Evolutionary conservation across 163 green algal genomes (phyloP), one percentile per base, ranked within the genome.

Genomic region (Scenedesmus sp.): DNA sequence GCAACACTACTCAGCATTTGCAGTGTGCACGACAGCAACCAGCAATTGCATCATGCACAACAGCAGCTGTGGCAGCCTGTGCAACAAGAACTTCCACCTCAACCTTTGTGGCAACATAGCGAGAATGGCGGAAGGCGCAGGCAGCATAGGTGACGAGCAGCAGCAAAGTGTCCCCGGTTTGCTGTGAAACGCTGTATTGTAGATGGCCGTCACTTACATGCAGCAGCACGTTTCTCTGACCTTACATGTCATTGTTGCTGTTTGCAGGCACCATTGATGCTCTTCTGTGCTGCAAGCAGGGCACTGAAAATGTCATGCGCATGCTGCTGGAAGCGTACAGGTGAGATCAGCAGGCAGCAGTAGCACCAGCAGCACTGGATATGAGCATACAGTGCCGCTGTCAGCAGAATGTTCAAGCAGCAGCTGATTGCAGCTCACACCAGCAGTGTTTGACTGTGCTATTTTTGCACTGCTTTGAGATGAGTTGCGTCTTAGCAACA

Each of bases 241-340:
- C 77, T 54, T 26, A 20, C 77, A 26, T 26, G 16, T 15, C 54
- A 13, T 59, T 15, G n/a, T 62, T 86, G 81, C 79, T 77, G 62
- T 7, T 23, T 73, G 79, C 89, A 95, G 93, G 93, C 59, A 95
- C 93, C 1, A 83, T 95, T 56, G 93, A 95, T 81, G 94, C 94
- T 34, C 86, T 95, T 90, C 88, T 95, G 81, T 95, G 94, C 90
- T 93, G 77, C 81, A 91, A 91, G 87, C 84, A 94, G 2, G 94
- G 88, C 16, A 88, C 64, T 8, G 74, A 66, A 2, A 87, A 94
- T 83, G 70, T 95, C 2, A 20, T 54, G 0, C 20, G 34, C 82
- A 95, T 95, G 94, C 87, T 94, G 46, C 20, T 18, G 2, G 94
- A 95, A 73, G 59, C 88, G 0, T 90, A 70, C 64, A 87, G 93